Base-by-base conservation (phyloP, 2,329 filamentous ascomycete species). In the Diplocarpon rosae region DNA sequence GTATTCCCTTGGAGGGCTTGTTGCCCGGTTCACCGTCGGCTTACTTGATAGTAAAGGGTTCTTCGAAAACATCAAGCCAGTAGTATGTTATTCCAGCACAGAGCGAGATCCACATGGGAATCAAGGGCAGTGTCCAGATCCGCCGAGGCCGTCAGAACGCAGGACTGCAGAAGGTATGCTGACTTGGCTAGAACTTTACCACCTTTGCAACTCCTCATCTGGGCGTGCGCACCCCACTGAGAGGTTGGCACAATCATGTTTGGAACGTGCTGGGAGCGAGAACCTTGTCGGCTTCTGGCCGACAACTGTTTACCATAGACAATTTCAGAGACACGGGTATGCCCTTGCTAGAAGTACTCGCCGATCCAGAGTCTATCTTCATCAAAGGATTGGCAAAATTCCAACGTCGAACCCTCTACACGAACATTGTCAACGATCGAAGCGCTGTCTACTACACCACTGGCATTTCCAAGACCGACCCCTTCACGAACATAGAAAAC, bases 141-240 rank as follows among this genome's bases (percentile, higher is more conserved):
- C 34, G 29, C 28, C 17, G 34, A 24, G 41, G 34, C 30, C 34
- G 15, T 14, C 14, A 37, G 27, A 37, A 14, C 12, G 29, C 5
- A 33, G n/a, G 20, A 28, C 5, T 12, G 14, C 37, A 34, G 16
- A 37, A 45, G 31, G 14, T 27, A 36, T 16, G 17, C 41, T 42
- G 35, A 49, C 42, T 15, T 24, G 17, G 16, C 8, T 50, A 83
- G 75, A 95, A 94, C 69, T 95, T 96, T 65, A 86, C 83, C 2
- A 95, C 89, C 1, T 95, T 96, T 64, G 90, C 85, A 5, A 82
- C 84, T 28, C 90, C 85, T 17, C 85, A 89, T 64, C 71, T 89
- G 7, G 85, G 85, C n/a, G 83, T 84, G 1, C 72, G 83, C 39
- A 77, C 78, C 1, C 84, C 85, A 1, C 65, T 80, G 35, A 76